These are phyloP conservation scores for Aspergillus campestris DNA, from an alignment of 495 filamentous ascomycete species.

Conservation along the genomic window DNA sequence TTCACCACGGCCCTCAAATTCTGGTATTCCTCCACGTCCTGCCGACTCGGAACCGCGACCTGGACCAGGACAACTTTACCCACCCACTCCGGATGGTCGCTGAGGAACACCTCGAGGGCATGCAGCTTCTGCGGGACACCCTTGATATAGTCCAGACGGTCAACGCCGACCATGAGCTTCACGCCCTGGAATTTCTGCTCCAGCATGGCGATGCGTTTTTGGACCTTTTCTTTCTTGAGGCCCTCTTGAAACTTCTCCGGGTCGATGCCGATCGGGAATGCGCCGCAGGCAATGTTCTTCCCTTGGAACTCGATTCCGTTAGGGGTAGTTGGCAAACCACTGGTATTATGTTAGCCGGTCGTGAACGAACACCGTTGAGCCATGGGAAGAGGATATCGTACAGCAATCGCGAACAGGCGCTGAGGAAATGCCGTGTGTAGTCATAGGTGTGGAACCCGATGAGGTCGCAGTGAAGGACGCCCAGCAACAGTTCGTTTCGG, in stretches of 20 bases:
- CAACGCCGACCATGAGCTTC: constrained; percentile 93
- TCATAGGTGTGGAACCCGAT: constrained; percentile 97
- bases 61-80: constrained; percentile 97
- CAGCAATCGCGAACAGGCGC: constrained; percentile 84
- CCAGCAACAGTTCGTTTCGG: constrained; percentile 74
- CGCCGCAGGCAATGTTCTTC: constrained; percentile 76
- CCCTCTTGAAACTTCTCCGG: constrained; percentile 90
- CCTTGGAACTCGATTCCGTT: constrained; percentile 84
- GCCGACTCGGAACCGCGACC: constrained; percentile 85
- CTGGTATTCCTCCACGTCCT: constrained; percentile 97
- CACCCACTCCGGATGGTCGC: constrained; percentile 95
- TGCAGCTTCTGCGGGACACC: constrained; percentile 95
- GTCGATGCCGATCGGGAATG: constrained; percentile 95
- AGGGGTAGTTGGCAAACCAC: constrained; percentile 69
- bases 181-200: constrained; percentile 90
- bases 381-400: constrained; percentile 32
- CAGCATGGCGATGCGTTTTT: constrained; percentile 76
- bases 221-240: constrained; percentile 73
- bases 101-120: constrained; percentile 90
- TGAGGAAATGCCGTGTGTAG: constrained; percentile 90
- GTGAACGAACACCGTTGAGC: not conserved
- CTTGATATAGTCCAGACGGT: constrained; percentile 96
- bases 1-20: constrained; percentile 90
- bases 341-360: constrained; percentile 21
- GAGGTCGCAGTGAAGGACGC: constrained; percentile 83